Conservation (phyloP, 495 filamentous ascomycete genomes). For the Aspergillus haitiensis region DNA sequence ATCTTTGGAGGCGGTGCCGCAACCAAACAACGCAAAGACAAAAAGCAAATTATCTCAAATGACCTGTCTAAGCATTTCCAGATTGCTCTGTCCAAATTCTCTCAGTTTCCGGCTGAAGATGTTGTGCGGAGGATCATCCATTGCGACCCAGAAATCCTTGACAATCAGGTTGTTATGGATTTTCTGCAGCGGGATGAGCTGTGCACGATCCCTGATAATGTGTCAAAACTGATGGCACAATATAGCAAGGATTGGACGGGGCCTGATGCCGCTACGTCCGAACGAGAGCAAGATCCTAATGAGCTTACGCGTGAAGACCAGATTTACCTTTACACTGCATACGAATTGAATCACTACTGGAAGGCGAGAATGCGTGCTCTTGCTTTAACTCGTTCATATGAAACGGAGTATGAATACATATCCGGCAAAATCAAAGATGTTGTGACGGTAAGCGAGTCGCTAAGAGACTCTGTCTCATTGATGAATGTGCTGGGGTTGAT, state of each 20-base stretch:
- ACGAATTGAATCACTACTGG: slow-evolving; percentile 97
- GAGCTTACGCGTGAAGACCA: slow-evolving; percentile 95
- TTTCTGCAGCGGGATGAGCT: slow-evolving; percentile 91
- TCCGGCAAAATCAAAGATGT: slow-evolving; percentile 78
- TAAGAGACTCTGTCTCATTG: slow-evolving; percentile 84
- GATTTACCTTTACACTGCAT: slow-evolving; percentile 89
- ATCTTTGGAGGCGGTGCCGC: slow-evolving; percentile 65
- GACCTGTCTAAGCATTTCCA: slow-evolving; percentile 90
- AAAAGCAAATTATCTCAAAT: slow-evolving; percentile 94
- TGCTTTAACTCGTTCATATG: slow-evolving; percentile 78
- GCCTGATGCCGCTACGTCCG: slow-evolving; percentile 73
- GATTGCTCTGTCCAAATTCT: slow-evolving; percentile 90
- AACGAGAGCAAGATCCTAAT: slow-evolving; percentile 79
- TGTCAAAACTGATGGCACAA: slow-evolving; percentile 84
- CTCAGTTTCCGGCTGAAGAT: slow-evolving; percentile 73
- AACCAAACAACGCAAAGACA: slow-evolving; percentile 76
- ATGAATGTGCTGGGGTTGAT: slow-evolving; percentile 97
- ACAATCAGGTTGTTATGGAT: slow-evolving; percentile 95
- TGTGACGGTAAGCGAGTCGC: slow-evolving; percentile 79
- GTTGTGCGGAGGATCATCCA: slow-evolving; percentile 92
- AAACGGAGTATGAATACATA: slow-evolving; percentile 88
- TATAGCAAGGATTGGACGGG: slow-evolving; percentile 97
- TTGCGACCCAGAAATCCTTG: slow-evolving; percentile 87
- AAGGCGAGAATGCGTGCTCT: slow-evolving; percentile 94
- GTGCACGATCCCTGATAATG: slow-evolving; percentile 87